Evolutionary conservation across 306 rosid genomes (phyloP), one percentile per base, ranked within the genome.

Genomic region (Fragaria iinumae): DNA sequence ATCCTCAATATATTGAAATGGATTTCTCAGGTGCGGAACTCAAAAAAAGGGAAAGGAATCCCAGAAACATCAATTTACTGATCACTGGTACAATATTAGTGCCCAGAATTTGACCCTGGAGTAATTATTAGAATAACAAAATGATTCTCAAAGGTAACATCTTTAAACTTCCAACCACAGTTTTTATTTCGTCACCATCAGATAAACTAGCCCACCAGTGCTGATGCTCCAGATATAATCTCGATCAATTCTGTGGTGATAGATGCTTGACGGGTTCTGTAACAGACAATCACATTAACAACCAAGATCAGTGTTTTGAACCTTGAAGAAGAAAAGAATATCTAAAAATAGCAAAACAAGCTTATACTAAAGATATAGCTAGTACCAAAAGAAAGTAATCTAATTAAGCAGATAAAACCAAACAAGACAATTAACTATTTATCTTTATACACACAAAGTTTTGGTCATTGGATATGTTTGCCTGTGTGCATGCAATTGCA

Each of bases 181-280:
- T 74, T 79, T 74, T 79, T 83, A 79, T 81, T 87, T 87, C 84
- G 83, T 76, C 84, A 60, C 79, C 48, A 75, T 76, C 83, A 52
- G 73, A 83, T 76, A 74, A 72, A 78, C 64, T 85, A 89, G 84
- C 90, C 97, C 76, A 76, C 80, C 62, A 92, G 83, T 8, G 99
- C 99, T 29, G 99, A 88, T 48, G 99, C 99, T 87, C 99, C 99
- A 6, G 99, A 95, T 72, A 95, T 95, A 85, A 95, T 92, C 91
- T 95, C 99, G 25, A n/a, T 89, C 99, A 95, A 84, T 83, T 95
- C 99, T 7, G 99, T 92, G 68, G 99, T 95, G 71, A 95, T 95
- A 44, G 99, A 88, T 76, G 99, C 99, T 92, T 95, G 99, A 74
- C 99, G 99, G 72, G 99, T 95, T 85, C 99, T 95, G 77, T 78